Evolutionary conservation across 2,329 filamentous ascomycete genomes (phyloP).

Genomic region (Fusarium sp.): DNA sequence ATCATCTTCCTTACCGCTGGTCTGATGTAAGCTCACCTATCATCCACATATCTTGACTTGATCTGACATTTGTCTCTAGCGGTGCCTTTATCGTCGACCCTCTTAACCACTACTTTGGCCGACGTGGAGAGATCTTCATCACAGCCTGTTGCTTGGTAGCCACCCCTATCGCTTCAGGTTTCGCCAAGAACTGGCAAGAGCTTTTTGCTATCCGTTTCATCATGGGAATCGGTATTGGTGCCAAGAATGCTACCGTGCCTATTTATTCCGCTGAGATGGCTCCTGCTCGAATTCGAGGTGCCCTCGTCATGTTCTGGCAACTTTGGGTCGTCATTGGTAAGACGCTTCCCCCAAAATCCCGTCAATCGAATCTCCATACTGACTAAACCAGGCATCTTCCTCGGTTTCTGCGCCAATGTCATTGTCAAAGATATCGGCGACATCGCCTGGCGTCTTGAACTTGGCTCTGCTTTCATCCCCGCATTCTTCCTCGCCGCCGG

Average conservation of each 20-base stretch:
- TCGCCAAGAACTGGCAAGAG: slow-evolving; percentile 72
- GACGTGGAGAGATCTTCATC: slow-evolving; percentile 71
- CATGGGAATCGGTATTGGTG: slow-evolving; percentile 75
- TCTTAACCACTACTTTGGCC: slow-evolving; percentile 59
- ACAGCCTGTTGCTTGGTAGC: slow-evolving; percentile 77
- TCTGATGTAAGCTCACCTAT: not conserved
- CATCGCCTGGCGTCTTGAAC: slow-evolving; percentile 52
- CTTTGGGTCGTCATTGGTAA: slow-evolving; percentile 69
- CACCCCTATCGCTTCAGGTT: slow-evolving; percentile 70
- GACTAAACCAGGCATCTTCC: slow-evolving; percentile 43
- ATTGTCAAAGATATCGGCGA: slow-evolving; percentile 40
- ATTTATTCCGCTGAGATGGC: slow-evolving; percentile 80
- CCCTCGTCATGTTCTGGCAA: slow-evolving; percentile 83
- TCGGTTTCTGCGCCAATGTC: slow-evolving; percentile 54
- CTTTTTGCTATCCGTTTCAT: slow-evolving; percentile 73
- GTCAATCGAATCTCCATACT: rapidly evolving
- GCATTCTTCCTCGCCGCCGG: slow-evolving; percentile 61
- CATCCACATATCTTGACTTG: rapidly evolving
- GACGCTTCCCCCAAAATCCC: not conserved
- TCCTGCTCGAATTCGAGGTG: slow-evolving; percentile 74
- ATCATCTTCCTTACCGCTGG: slow-evolving; percentile 47
- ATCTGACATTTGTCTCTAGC: not conserved
- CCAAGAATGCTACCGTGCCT: slow-evolving; percentile 72
- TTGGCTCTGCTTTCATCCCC: slow-evolving; percentile 70
- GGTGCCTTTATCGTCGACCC: slow-evolving; percentile 63